Base-by-base conservation (phyloP, 352 stramenopile species). In the Pythium aristosporum region DNA sequence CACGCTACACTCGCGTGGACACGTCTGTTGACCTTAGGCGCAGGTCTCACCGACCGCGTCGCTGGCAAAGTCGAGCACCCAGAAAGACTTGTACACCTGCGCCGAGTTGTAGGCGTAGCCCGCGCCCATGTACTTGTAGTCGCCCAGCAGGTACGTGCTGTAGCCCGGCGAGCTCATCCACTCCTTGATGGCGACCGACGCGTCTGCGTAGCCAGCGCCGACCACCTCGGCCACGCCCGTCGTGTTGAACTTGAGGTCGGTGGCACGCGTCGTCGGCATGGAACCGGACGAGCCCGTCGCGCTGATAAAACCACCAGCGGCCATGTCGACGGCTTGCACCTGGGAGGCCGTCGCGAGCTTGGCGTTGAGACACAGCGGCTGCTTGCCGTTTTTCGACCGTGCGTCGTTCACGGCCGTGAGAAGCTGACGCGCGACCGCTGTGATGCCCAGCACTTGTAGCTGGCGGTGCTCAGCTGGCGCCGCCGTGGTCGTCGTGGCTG, bases 171-270 rank as follows among this genome's bases (percentile, higher is more conserved):
- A 46, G 21, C 13, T 47, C 54, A 77, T 55, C 71, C 71, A 77
- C 60, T 69, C 52, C 11, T 49, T 44, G 23, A 77, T 37, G 8
- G 72, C 51, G 21, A 69, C 55, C 1, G 34, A 46, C 2, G 60
- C 50, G 25, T 63, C 68, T 5, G 23, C 18, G 68, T 71, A 77
- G 12, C 71, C 71, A 4, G 64, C 68, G 12, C 68, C 71, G 1
- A 73, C 58, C 53, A 77, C 16, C 50, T 77, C 71, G 4, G 53
- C 61, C n/a, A 77, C 60, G 10, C 71, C 71, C 12, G 71, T 73
- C 6, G 67, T 67, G 57, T 73, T 73, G 63, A 73, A 73, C 13
- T 67, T 57, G 13, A 64, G 58, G 39, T 56, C 43, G 15, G 13
- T 43, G n/a, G 67, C 71, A 30, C 71, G 67, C 18, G 48, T 37